phyloP scores from a whole-genome alignment of 495 filamentous ascomycete genomes.

The Talaromyces trachyspermus region DNA sequence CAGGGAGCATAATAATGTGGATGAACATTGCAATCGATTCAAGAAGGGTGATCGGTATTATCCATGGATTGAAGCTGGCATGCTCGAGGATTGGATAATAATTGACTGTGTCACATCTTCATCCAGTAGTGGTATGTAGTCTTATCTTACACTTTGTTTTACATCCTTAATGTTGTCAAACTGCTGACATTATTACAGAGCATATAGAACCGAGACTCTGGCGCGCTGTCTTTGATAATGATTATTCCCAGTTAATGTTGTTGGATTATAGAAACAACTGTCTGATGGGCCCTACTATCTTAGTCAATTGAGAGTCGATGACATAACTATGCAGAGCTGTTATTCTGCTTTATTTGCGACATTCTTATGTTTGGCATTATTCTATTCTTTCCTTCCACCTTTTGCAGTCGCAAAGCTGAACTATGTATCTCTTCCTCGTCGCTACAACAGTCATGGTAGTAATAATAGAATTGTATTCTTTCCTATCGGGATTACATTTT shows the following conservation, averaged over 20 bases:
- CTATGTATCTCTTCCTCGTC: no score
- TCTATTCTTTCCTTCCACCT: no score
- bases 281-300: background rate
- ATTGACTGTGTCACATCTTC: slow-evolving; percentile 13
- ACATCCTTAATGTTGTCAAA: slow-evolving; percentile 5
- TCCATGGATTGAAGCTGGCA: slow-evolving; percentile 9
- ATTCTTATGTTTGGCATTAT: no score
- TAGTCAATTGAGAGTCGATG: background rate
- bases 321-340: no score
- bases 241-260: slow-evolving; percentile 3
- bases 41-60: slow-evolving; percentile 12
- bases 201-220: slow-evolving; percentile 6
- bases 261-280: background rate
- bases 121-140: slow-evolving; percentile 7
- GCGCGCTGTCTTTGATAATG: slow-evolving; percentile 4
- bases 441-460: background rate
- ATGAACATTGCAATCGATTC: slow-evolving; percentile 12
- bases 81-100: slow-evolving; percentile 13
- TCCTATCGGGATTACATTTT: background rate
- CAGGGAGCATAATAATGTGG: slow-evolving; percentile 12
- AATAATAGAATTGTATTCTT: slow-evolving; percentile 2
- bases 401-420: no score
- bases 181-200: slow-evolving; percentile 8
- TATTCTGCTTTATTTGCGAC: no score
- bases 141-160: slow-evolving; percentile 4